Percentiles rank a stretch among this genome's conserved stretches.
These are phyloP conservation scores for Phytopythium delawarense DNA, from an alignment of 352 stramenopile genomes.

Conservation along the genomic window DNA sequence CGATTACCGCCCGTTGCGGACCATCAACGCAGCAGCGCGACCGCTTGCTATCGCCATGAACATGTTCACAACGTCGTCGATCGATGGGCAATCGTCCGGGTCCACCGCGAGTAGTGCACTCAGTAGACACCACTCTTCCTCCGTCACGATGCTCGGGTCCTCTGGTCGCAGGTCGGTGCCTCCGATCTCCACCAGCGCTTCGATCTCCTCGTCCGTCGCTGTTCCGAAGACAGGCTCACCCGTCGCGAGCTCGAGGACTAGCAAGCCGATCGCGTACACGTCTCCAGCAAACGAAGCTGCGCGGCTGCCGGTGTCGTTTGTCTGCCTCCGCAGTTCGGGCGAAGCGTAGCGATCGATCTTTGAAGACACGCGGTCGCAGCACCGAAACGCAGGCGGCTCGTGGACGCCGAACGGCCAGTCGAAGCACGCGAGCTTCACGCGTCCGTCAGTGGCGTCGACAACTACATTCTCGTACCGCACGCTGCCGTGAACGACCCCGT, in stretches of 20 bases:
- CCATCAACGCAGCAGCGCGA: neutral
- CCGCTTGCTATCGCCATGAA: neutral
- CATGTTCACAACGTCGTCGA: neutral
- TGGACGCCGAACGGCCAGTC: neutral
- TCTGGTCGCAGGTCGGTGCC: neutral
- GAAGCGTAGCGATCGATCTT: neutral
- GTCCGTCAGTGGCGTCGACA: neutral
- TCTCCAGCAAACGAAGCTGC: neutral
- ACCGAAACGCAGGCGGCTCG: no score
- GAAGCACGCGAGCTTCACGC: neutral
- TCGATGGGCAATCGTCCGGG: neutral
- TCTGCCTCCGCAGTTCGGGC: neutral
- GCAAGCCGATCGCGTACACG: neutral
- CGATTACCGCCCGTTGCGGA: neutral
- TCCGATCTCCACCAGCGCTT: neutral
- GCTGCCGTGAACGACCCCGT: neutral
- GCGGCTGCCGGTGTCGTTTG: neutral
- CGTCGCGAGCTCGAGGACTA: neutral
- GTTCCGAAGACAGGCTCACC: neutral
- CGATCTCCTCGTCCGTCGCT: neutral
- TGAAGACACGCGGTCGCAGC: neutral
- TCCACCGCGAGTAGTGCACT: neutral
- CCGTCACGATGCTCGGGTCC: neutral
- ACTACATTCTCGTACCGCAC: neutral
- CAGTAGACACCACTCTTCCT: neutral